Percentiles rank a stretch among this genome's conserved stretches.
These are phyloP conservation scores for Inosperma sp. DNA, from an alignment of 768 basidiomycete species.

Conservation along the genomic window DNA sequence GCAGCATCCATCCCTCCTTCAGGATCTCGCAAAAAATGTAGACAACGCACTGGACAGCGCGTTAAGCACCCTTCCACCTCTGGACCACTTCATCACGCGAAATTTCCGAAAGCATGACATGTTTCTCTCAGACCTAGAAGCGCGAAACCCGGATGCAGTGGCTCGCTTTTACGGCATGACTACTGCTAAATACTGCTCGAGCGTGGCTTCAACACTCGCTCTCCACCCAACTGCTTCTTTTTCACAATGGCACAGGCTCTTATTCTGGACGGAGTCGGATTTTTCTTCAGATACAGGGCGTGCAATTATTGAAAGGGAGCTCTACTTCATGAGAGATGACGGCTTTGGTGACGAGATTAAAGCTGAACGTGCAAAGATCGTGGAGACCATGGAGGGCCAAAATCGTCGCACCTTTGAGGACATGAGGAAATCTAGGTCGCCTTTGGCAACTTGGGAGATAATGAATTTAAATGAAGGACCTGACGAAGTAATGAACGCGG, in stretches of 20 bases:
- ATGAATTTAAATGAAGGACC: background rate
- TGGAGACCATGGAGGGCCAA: background rate
- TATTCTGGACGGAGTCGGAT: conserved; percentile 16
- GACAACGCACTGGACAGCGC: background rate
- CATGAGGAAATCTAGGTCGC: background rate
- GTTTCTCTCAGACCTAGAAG: background rate
- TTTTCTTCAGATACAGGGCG: conserved; percentile 10
- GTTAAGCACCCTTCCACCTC: background rate
- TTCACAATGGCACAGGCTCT: conserved; percentile 14
- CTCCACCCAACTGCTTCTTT: conserved; percentile 14
- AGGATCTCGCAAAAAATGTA: background rate
- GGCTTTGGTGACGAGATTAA: background rate
- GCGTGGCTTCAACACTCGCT: conserved; percentile 19
- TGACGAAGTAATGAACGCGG: background rate
- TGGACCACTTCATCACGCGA: conserved; percentile 9
- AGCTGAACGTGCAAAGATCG: background rate
- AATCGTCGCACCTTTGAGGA: background rate
- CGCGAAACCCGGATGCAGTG: background rate
- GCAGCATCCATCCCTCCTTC: background rate
- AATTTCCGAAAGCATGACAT: background rate
- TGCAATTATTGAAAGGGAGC: conserved; percentile 16
- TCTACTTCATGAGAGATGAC: background rate
- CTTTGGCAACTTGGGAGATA: background rate
- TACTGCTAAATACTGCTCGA: background rate
- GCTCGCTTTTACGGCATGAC: background rate